Percentiles rank a stretch among this genome's conserved stretches.
These are phyloP conservation scores for Amanita rimosa DNA, from an alignment of 768 basidiomycete genomes.

Conservation along the genomic window DNA sequence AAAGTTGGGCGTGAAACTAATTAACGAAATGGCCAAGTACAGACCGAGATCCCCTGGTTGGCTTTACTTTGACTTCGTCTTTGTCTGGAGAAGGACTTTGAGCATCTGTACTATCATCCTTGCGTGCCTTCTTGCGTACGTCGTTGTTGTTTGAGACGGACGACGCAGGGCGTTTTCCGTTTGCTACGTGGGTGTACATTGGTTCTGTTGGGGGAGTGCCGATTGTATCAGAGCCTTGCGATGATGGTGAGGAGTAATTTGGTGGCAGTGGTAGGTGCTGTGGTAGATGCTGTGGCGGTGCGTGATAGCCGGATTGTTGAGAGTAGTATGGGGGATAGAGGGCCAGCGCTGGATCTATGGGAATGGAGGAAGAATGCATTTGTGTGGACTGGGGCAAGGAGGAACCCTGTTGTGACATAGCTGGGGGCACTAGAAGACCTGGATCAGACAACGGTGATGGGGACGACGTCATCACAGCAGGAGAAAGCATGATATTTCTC, in stretches of 20 bases:
- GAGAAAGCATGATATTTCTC: too few species aligned
- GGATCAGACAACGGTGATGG: conserved; percentile 19
- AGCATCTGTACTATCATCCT: conserved; percentile 46
- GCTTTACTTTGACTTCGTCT: conserved; percentile 67
- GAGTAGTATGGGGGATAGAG: conserved; percentile 58
- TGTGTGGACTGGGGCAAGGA: conserved; percentile 33
- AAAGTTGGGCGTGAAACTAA: conserved; percentile 8
- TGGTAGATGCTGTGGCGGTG: conserved; percentile 34
- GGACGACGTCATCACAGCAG: conserved; percentile 11
- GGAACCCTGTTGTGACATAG: conserved; percentile 30
- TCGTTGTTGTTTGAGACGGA: conserved; percentile 30
- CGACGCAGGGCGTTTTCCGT: conserved; percentile 59
- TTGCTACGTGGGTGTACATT: conserved; percentile 39
- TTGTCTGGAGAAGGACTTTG: conserved; percentile 45
- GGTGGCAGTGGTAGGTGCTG: conserved; percentile 46
- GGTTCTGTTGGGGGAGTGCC: conserved; percentile 64
- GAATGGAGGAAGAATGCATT: conserved; percentile 47
- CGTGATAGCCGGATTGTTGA: conserved; percentile 26
- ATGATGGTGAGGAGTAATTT: conserved; percentile 68
- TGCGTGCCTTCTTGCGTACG: conserved; percentile 48
- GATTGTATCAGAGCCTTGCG: conserved; percentile 67
- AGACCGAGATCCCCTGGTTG: conserved; percentile 78
- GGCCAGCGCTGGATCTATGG: conserved; percentile 64
- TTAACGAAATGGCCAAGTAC: conserved; percentile 12
- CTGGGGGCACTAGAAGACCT: conserved; percentile 11